Percentiles rank a stretch among this genome's conserved stretches.
Evolutionary conservation across 192 early-diverging fungal genomes (phyloP).

Genomic region (Gaertneriomyces semiglobifer): DNA sequence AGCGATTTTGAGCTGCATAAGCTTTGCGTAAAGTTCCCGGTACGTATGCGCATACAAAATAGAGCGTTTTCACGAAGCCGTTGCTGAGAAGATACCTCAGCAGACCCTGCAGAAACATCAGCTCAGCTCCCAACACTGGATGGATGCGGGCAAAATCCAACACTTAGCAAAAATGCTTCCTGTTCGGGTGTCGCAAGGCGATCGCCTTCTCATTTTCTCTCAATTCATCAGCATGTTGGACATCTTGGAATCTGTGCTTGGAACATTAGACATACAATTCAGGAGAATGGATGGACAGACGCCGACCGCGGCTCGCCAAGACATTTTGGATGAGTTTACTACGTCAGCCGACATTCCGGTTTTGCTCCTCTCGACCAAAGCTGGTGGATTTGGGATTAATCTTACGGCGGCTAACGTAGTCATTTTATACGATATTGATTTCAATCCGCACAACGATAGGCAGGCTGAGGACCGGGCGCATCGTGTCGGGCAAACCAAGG

Average conservation of each 20-base stretch:
- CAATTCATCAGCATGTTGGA: slow-evolving; percentile 60
- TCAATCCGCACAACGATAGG: slow-evolving; percentile 74
- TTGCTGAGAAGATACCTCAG: slow-evolving; percentile 14
- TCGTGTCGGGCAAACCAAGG: slow-evolving; percentile 78
- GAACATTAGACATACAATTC: slow-evolving; percentile 35
- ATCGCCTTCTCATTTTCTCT: slow-evolving; percentile 46
- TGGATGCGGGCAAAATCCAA: slow-evolving; percentile 77
- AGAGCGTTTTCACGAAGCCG: neutral
- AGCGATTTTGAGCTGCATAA: slow-evolving; percentile 81
- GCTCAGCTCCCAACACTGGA: slow-evolving; percentile 53
- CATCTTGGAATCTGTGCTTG: slow-evolving; percentile 46
- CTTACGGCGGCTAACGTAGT: slow-evolving; percentile 92
- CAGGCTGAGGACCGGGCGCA: slow-evolving; percentile 80
- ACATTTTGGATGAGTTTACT: slow-evolving; percentile 78
- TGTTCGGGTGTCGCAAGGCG: slow-evolving; percentile 38
- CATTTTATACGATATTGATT: slow-evolving; percentile 81
- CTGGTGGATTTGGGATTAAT: slow-evolving; percentile 97
- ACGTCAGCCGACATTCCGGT: slow-evolving; percentile 51
- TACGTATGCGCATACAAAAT: slow-evolving; percentile 22
- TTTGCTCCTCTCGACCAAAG: slow-evolving; percentile 94
- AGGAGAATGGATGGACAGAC: slow-evolving; percentile 39
- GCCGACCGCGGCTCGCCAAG: slow-evolving; percentile 35
- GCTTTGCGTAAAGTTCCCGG: slow-evolving; percentile 58
- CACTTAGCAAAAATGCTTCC: slow-evolving; percentile 57
- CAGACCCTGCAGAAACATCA: slow-evolving; percentile 39